These are phyloP conservation scores for Penicillium canariense DNA, from an alignment of 495 filamentous ascomycete species.

Conservation along the genomic window DNA sequence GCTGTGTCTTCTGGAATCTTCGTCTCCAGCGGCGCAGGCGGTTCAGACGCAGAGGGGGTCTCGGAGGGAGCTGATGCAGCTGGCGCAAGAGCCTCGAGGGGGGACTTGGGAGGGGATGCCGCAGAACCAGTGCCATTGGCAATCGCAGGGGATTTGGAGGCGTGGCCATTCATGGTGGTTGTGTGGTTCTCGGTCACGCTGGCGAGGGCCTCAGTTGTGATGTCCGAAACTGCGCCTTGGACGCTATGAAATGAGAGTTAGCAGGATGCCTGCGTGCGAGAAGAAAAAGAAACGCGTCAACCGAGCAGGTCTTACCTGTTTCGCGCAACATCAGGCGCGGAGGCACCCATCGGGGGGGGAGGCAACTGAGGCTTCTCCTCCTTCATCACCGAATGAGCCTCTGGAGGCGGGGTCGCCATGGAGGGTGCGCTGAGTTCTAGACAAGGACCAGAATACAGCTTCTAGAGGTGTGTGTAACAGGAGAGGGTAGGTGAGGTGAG, in stretches of 20 bases:
- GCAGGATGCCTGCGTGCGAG: not conserved
- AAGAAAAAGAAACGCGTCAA: not conserved
- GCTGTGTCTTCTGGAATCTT: slow-evolving; percentile 4
- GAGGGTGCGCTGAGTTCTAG: slow-evolving; percentile 17
- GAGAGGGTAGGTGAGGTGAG: slow-evolving; percentile 6
- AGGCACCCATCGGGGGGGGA: slow-evolving; percentile 39
- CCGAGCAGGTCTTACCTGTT: slow-evolving; percentile 30
- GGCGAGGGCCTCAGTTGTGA: slow-evolving; percentile 18
- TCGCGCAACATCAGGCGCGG: slow-evolving; percentile 30
- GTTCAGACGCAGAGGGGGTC: not conserved
- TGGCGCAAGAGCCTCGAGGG: slow-evolving; percentile 14
- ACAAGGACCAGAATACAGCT: slow-evolving; percentile 21
- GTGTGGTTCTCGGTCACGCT: slow-evolving; percentile 19
- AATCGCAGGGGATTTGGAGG: slow-evolving; percentile 15
- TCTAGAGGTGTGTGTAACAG: not conserved
- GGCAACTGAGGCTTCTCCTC: slow-evolving; percentile 49
- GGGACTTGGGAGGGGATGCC: slow-evolving; percentile 39
- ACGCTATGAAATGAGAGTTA: slow-evolving; percentile 18
- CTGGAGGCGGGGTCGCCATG: slow-evolving; percentile 52
- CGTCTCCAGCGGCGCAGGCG: slow-evolving; percentile 11
- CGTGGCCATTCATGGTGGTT: slow-evolving; percentile 33
- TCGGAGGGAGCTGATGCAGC: slow-evolving; percentile 6
- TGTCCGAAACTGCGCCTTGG: slow-evolving; percentile 18
- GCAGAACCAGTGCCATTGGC: slow-evolving; percentile 32
- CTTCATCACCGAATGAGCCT: slow-evolving; percentile 40